Evolutionary conservation across 1,139 yeast genomes (phyloP), one percentile per base, ranked within the genome.

Genomic region (Blastobotrys buckinghamii): DNA sequence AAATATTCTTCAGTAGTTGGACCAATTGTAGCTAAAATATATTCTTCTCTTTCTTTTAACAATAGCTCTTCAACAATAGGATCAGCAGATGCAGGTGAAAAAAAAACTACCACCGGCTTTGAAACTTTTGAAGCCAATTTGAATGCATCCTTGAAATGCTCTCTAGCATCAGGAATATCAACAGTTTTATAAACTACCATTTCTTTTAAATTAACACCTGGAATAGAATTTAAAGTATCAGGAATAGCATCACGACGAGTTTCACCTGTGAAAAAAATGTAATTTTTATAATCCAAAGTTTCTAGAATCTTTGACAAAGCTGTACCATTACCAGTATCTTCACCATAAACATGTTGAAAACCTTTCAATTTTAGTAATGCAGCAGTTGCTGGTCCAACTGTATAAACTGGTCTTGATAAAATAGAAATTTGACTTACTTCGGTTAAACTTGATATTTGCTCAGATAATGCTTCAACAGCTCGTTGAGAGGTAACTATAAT

Each of bases 341-440:
- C 95, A 2, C 97, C 97, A 51, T 79, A 68, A 0, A 92, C 76
- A 53, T 81, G 75, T 1, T 53, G 60, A 61, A 89, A 90, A 1
- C 96, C 96, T 29, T 80, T 68, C 6, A 72, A 69, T 3, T 63
- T 55, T 16, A 90, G 66, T n/a, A 84, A 79, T 19, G 71, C 70
- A 22, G 75, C 76, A 0, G 97, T 90, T 0, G 96, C 92, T 0
- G 96, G 96, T 0, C 97, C 97, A 6, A 92, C 97, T 0, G 97
- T 88, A 60, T 82, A 92, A 0, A 83, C 83, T 0, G 82, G 76
- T 57, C 79, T 80, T 1, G 57, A 48, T 12, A 76, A 51, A 10
- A 66, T n/a, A 1, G 48, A 39, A 16, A 39, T 32, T 6, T 43
- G 22, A 5, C 22, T 30, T 6, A 36, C 45, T 12, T 46, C 45